These are phyloP conservation scores for Colletotrichum echinochloae DNA, from an alignment of 2,329 filamentous ascomycete species.

Conservation along the genomic window DNA sequence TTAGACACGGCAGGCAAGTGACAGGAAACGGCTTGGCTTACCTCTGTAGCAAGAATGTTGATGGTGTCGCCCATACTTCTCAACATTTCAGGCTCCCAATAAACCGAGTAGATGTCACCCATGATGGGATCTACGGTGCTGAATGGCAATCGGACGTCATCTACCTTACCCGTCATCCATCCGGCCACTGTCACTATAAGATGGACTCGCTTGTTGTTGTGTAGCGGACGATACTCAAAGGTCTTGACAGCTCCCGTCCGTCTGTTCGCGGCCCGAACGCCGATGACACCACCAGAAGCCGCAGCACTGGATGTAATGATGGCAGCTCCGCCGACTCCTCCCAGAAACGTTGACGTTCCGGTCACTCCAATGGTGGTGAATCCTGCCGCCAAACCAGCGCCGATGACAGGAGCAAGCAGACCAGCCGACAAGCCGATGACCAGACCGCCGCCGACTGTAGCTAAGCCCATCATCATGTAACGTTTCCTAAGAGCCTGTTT, in stretches of 20 bases:
- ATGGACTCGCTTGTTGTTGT: slow-evolving; percentile 98
- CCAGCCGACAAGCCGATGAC: slow-evolving; percentile 97
- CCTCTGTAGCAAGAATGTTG: slow-evolving; percentile 97
- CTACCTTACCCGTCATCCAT: slow-evolving; percentile 98
- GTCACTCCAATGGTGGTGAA: slow-evolving; percentile 95
- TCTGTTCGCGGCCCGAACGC: slow-evolving; percentile 84
- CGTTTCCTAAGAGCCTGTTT: slow-evolving; percentile 85
- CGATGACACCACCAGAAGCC: slow-evolving; percentile 87
- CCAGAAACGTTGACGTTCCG: slow-evolving; percentile 89
- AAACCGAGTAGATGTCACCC: slow-evolving; percentile 96
- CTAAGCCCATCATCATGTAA: slow-evolving; percentile 95
- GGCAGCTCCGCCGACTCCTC: slow-evolving; percentile 90
- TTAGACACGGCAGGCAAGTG: slow-evolving; percentile 44
- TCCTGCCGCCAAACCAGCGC: slow-evolving; percentile 90
- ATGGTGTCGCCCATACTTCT: slow-evolving; percentile 98
- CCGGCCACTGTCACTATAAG: slow-evolving; percentile 94
- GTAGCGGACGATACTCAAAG: slow-evolving; percentile 94
- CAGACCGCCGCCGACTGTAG: slow-evolving; percentile 92
- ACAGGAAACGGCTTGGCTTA: slow-evolving; percentile 59
- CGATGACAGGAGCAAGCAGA: slow-evolving; percentile 91
- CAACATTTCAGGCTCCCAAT: slow-evolving; percentile 99
- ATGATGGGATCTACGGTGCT: slow-evolving; percentile 97
- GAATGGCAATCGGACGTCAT: slow-evolving; percentile 94
- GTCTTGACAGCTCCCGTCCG: slow-evolving; percentile 93
- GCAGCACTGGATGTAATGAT: slow-evolving; percentile 93